Base-by-base conservation (phyloP, 805 yeast species). In the Cyberlindnera americana region DNA sequence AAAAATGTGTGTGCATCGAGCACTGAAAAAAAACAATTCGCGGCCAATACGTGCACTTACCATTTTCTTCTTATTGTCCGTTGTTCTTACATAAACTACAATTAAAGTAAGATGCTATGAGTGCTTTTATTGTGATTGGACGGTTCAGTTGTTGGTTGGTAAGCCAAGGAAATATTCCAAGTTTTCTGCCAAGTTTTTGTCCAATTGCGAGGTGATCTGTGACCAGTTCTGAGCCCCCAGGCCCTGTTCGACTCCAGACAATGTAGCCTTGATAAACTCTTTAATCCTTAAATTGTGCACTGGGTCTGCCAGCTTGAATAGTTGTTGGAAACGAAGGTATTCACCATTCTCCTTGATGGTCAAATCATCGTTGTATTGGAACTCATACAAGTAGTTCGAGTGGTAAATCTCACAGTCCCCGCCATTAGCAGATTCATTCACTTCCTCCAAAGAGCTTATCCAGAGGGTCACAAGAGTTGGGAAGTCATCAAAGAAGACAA, bases 381-480 rank as follows among this genome's bases (percentile, higher is more conserved):
- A 57, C 25, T 56, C 61, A 28, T 45, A 52, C 3, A 59, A 48
- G 47, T 67, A 69, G 43, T 70, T 65, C 13, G 64, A 59, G 48
- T 76, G 80, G 47, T 77, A 78, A 19, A 61, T 66, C 22, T 65
- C 70, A 49, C 79, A 72, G 49, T 81, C 84, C 4, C 87, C 88
- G 23, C 59, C 56, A 26, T 18, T 30, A 3, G 52, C 57, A 10
- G 59, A 46, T 55, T 90, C 97, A 41, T 79, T 75, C 12, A 83
- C 70, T 54, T 88, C 95, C 51, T 90, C 96, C 35, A 86, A 56
- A 43, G 83, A 69, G 36, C 72, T 65, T 4, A 69, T 62, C 77
- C 78, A 72, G 6, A 71, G 47, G 3, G 67, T 59, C 5, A 75
- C 58, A 10, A 66, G 50, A 3, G 57, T 54, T 19, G 58, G 56